Evolutionary conservation across 2,329 filamentous ascomycete genomes (phyloP), one percentile per base, ranked within the genome.

Genomic region (Neonectria punicea): DNA sequence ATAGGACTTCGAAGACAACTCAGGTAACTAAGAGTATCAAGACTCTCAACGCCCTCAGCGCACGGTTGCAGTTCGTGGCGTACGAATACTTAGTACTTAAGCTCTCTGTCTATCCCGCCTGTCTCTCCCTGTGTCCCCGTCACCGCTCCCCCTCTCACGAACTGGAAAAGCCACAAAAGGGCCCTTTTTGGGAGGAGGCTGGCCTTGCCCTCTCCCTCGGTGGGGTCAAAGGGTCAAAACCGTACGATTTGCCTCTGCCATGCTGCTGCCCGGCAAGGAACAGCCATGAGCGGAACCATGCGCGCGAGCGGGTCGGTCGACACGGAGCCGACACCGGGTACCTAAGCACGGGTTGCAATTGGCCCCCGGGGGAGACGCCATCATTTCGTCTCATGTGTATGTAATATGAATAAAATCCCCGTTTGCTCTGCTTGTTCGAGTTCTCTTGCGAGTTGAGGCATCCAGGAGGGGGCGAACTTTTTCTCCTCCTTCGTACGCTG

Each of bases 51-150:
- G 43, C 47, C 41, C 43, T 53, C 55, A 53, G 56, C 39, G 56
- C 67, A 65, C 66, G 65, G 67, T 55, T 62, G 55, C 60, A 57
- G 50, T 58, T 65, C 54, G 59, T 39, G 58, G 51, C 54, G 53
- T 55, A 63, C 41, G 43, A 59, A 50, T 11, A 25, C 25, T 25
- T 25, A 57, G 5, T 30, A 61, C 51, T 44, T 44, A 28, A 14
- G n/a, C n/a, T n/a, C 36, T 43, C 22, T 43, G 32, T 22, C 36
- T 18, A 53, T 18, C 10, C 10, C 34, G 10, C 32, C 44, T 51
- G 36, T 32, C 22, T 14, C 46, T n/a, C 22, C 8, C 28, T 53
- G 39, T 60, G 14, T 58, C 36, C 46, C 34, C 30, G 30, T 49
- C 58, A 54, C 58, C 28, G 50, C 58, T 36, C 11, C 25, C 47